Percentiles rank a stretch among this genome's conserved stretches.
These are phyloP conservation scores for Carallia pectinifolia DNA, from an alignment of 345 rosid genomes.

Conservation along the genomic window DNA sequence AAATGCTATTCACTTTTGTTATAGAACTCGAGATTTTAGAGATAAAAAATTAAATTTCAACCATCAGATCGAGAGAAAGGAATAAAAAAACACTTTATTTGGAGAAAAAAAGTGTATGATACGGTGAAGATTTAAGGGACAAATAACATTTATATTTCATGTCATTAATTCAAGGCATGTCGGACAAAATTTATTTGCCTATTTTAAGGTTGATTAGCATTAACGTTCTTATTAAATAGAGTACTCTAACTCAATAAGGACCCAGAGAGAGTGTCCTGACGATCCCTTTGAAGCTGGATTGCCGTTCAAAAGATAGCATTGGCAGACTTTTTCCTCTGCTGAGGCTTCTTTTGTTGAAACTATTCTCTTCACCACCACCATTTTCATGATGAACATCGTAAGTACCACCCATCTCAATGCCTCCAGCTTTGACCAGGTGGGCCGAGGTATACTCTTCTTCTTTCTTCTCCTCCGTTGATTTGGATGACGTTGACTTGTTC, in stretches of 20 bases:
- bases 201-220: no score
- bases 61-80: no score
- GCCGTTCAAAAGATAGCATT: constrained; percentile 22
- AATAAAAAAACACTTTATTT: no score
- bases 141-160: no score
- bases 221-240: not conserved
- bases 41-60: no score
- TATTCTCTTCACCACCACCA: constrained; percentile 1
- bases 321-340: constrained; percentile 28
- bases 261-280: constrained; percentile 26
- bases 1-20: no score
- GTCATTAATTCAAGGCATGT: no score
- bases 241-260: constrained; percentile 26
- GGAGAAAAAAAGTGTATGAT: no score
- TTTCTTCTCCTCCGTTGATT: constrained; percentile 17
- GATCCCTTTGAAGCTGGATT: constrained; percentile 30
- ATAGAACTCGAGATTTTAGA: no score
- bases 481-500: constrained; percentile 23
- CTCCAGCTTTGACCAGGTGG: constrained; percentile 13
- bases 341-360: constrained; percentile 13
- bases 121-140: no score
- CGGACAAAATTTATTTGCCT: no score
- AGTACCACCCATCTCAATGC: constrained; percentile 23
- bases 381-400: not conserved
- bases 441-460: constrained; percentile 33